Evolutionary conservation across 2,329 filamentous ascomycete genomes (phyloP).

Genomic region (Mycosphaerelloides madeirae): DNA sequence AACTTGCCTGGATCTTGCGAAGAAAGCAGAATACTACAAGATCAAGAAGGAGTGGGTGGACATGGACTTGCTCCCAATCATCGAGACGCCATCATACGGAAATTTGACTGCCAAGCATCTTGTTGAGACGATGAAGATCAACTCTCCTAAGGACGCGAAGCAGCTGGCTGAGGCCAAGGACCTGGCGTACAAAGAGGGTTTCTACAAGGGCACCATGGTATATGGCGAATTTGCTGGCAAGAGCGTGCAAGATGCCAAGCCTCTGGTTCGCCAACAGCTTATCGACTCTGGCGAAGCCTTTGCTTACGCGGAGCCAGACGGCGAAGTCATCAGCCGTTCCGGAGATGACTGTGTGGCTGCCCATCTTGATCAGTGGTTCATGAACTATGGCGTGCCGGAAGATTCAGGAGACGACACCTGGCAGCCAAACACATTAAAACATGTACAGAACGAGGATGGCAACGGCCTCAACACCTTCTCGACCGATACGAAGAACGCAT

Average conservation of each 20-base stretch:
- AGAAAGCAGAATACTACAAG: conserved; percentile 94
- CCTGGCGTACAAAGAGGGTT: conserved; percentile 92
- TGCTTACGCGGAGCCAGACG: conserved; percentile 88
- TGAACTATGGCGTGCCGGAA: conserved; percentile 72
- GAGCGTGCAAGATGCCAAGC: conserved; percentile 80
- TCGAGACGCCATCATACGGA: conserved; percentile 81
- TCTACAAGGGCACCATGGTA: conserved; percentile 89
- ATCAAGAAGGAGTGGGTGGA: conserved; percentile 97
- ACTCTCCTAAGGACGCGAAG: conserved; percentile 89
- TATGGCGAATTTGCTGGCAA: conserved; percentile 84
- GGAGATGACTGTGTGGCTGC: conserved; percentile 91
- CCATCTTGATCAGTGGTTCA: conserved; percentile 93
- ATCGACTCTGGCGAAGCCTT: conserved; percentile 77
- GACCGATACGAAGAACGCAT: conserved; percentile 51
- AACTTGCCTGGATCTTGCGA: conserved; percentile 78
- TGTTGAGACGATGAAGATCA: conserved; percentile 91
- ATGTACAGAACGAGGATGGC: conserved; percentile 62
- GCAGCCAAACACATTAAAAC: conserved; percentile 69
- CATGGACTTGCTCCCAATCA: conserved; percentile 81
- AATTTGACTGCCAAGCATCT: conserved; percentile 77
- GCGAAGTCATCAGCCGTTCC: conserved; percentile 80
- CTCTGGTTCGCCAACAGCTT: conserved; percentile 73
- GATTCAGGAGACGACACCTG: conserved; percentile 69
- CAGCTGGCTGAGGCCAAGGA: conserved; percentile 93
- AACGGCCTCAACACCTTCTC: conserved; percentile 75